Conservation (phyloP, 306 rosid genomes). For the Spatholobus suberectus region DNA sequence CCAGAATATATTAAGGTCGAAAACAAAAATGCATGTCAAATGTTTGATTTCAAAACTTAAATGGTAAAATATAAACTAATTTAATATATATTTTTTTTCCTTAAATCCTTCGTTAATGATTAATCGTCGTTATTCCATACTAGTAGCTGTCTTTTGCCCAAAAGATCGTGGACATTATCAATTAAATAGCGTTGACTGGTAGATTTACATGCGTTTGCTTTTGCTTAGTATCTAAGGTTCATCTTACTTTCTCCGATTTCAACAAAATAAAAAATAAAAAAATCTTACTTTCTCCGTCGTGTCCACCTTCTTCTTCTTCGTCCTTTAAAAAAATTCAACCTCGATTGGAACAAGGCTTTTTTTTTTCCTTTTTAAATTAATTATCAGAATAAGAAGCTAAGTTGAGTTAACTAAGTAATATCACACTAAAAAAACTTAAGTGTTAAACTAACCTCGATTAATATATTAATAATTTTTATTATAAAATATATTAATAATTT, state of each 20-base stretch:
- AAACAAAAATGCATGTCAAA: no score
- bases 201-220: background rate
- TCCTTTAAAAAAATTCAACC: background rate
- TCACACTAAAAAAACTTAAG: background rate
- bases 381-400: background rate
- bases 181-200: background rate
- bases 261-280: no score
- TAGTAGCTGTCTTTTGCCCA: no score
- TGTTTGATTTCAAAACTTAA: no score
- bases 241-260: background rate
- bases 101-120: background rate
- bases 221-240: constrained; percentile 21
- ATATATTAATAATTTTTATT: no score
- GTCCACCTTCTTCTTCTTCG: background rate
- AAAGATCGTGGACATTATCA: background rate
- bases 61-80: background rate
- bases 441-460: no score
- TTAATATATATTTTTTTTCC: no score
- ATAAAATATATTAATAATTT: no score
- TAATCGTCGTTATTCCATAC: background rate
- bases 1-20: background rate
- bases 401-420: background rate
- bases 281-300: background rate
- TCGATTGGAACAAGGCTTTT: background rate
- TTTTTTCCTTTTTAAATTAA: background rate